phyloP scores from a whole-genome alignment of 129 eudicot species.

The Tagetes erecta region DNA sequence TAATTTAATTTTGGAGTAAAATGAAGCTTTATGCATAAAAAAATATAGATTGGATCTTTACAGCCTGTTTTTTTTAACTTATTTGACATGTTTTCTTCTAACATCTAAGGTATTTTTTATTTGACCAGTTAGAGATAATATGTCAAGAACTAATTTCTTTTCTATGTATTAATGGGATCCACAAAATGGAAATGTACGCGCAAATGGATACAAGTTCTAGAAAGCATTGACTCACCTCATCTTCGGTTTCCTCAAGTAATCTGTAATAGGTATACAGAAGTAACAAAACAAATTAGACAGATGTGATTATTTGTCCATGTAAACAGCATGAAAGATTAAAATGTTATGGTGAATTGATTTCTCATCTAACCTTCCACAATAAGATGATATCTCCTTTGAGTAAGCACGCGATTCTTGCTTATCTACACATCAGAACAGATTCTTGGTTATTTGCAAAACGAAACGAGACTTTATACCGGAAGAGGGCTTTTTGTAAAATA shows the following conservation, averaged over 20 bases:
- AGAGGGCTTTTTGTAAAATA: neutral
- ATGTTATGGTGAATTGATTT: neutral
- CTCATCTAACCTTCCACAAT: constrained; percentile 85
- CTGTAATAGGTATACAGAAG: constrained; percentile 33
- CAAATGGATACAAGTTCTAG: constrained; percentile 8
- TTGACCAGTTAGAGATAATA: neutral
- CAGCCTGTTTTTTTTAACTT: neutral
- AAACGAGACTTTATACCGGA: neutral
- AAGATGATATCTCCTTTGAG: constrained; percentile 92
- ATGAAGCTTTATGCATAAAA: neutral
- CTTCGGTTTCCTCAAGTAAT: constrained; percentile 98
- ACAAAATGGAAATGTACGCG: neutral
- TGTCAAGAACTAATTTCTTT: neutral
- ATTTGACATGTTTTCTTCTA: neutral
- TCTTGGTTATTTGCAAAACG: constrained; percentile 4
- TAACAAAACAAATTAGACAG: neutral
- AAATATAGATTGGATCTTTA: neutral
- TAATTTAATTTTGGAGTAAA: neutral
- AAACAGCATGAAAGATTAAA: neutral
- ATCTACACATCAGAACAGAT: constrained; percentile 43
- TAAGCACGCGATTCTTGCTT: constrained; percentile 93
- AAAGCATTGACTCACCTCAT: constrained; percentile 59
- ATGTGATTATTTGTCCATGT: neutral
- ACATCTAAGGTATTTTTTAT: neutral
- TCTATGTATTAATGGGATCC: neutral